These are phyloP conservation scores for Suillus ampliporus DNA, from an alignment of 768 basidiomycete genomes.

Conservation along the genomic window DNA sequence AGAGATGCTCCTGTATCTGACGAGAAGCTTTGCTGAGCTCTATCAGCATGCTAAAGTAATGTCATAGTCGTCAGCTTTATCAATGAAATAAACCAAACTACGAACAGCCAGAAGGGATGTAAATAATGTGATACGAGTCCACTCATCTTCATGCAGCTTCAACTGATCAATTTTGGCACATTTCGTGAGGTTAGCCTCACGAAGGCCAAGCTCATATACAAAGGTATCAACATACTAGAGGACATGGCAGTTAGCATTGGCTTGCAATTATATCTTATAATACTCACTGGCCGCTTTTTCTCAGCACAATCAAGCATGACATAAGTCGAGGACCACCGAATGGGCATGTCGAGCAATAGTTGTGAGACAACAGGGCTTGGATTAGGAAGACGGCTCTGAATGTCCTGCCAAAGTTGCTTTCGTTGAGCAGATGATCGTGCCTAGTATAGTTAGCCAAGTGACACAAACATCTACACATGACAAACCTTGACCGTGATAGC, in stretches of 20 bases:
- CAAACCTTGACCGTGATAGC: constrained; percentile 16
- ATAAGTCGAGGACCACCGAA: constrained; percentile 41
- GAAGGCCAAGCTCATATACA: neutral
- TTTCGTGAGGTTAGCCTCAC: constrained; percentile 24
- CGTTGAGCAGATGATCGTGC: constrained; percentile 24
- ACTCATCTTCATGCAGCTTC: constrained; percentile 21
- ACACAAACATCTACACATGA: too few species aligned
- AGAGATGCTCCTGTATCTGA: constrained; percentile 29
- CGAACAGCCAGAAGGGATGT: constrained; percentile 25
- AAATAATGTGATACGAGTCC: constrained; percentile 26
- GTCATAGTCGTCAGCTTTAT: constrained; percentile 1
- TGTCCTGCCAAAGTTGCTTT: constrained; percentile 28
- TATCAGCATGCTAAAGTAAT: constrained; percentile 30
- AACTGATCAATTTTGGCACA: constrained; percentile 22
- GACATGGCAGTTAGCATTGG: too few species aligned
- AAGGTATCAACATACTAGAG: neutral
- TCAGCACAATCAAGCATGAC: constrained; percentile 22
- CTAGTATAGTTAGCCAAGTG: too few species aligned
- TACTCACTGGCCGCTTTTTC: constrained; percentile 8
- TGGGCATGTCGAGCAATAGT: constrained; percentile 36
- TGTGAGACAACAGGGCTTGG: neutral
- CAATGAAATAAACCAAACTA: neutral
- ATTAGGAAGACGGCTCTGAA: constrained; percentile 18
- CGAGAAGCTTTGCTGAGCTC: constrained; percentile 39
- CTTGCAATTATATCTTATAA: too few species aligned